Base-by-base conservation (phyloP, 148 eudicot genomes). In the Drosera capensis region DNA sequence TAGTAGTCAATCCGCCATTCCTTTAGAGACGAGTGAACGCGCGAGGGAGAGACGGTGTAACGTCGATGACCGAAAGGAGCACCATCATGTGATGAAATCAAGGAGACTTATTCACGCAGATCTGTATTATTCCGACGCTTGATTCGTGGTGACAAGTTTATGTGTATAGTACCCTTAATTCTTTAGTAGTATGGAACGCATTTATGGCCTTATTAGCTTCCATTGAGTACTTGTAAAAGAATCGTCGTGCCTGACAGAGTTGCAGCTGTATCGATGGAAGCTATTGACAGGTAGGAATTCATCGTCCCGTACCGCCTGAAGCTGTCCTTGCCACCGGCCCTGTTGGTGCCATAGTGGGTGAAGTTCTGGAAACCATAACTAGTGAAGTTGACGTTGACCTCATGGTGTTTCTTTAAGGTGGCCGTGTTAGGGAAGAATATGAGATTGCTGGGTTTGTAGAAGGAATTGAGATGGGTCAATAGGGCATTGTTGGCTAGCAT, bases 251-350 rank as follows among this genome's bases (percentile, higher is more conserved):
- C 80, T 78, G 7, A 56, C 38, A 0, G 94, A 68, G 52, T 64
- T 76, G 3, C 94, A 73, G 51, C 83, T 66, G 57, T 83, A 83
- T 7, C 94, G 48, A 7, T 70, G 56, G 70, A 83, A 83, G 7
- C 69, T 47, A 45, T 75, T 49, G 21, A 62, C 16, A 0, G 79
- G 63, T 23, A 59, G 15, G 35, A 55, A 64, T 19, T 51, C 66
- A 2, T 44, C 57, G 19, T 31, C 3, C 81, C 69, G 58, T 86
- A 86, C 24, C 54, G 67, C 53, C 58, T 66, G 51, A 86, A 86
- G 14, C 68, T 43, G 56, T 82, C 78, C 1, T 20, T 5, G 0
- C 77, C 80, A 0, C 87, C 88, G 23, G 52, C 47, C 0, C 55
- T 48, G 0, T 46, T 60, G 6, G 75, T 56, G 8, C 94, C 96